phyloP scores from a whole-genome alignment of 2,329 filamentous ascomycete genomes.

The Penicillium concentricum region DNA sequence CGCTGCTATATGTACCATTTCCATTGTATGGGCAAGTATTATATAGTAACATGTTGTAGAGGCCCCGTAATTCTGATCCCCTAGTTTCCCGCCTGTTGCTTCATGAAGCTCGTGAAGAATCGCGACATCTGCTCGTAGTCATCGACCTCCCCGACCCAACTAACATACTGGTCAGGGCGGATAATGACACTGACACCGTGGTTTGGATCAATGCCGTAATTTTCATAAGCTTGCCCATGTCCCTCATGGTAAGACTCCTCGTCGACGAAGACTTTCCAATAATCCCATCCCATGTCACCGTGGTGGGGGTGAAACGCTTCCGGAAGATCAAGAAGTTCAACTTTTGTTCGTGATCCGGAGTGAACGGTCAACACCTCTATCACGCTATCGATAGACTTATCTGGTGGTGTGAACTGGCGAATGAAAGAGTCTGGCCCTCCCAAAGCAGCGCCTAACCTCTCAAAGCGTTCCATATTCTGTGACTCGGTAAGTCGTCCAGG shows the following conservation, averaged over 20 bases:
- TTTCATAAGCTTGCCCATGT: slow-evolving; percentile 56
- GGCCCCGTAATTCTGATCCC: no score
- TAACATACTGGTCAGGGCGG: slow-evolving; percentile 57
- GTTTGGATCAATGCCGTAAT: slow-evolving; percentile 51
- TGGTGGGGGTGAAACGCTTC: slow-evolving; percentile 51
- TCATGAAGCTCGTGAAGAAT: slow-evolving; percentile 18
- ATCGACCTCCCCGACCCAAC: slow-evolving; percentile 24
- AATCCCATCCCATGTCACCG: slow-evolving; percentile 53
- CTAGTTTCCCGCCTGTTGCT: background rate
- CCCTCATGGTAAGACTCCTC: slow-evolving; percentile 50
- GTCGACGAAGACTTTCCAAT: slow-evolving; percentile 58
- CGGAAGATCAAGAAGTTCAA: slow-evolving; percentile 53
- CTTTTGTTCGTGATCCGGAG: slow-evolving; percentile 48
- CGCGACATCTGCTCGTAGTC: slow-evolving; percentile 17
- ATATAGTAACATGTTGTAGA: no score
- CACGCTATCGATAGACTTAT: slow-evolving; percentile 45
- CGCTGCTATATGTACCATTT: no score
- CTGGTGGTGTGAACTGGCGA: slow-evolving; percentile 42
- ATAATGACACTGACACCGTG: slow-evolving; percentile 51
- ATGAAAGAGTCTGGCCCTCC: slow-evolving; percentile 43
- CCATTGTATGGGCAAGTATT: no score
- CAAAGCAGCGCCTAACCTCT: slow-evolving; percentile 50
- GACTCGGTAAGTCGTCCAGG: slow-evolving; percentile 55
- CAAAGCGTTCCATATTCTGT: slow-evolving; percentile 47
- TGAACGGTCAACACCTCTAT: slow-evolving; percentile 64